These are phyloP conservation scores for Kernera saxatilis DNA, from an alignment of 345 rosid genomes.

Conservation along the genomic window DNA sequence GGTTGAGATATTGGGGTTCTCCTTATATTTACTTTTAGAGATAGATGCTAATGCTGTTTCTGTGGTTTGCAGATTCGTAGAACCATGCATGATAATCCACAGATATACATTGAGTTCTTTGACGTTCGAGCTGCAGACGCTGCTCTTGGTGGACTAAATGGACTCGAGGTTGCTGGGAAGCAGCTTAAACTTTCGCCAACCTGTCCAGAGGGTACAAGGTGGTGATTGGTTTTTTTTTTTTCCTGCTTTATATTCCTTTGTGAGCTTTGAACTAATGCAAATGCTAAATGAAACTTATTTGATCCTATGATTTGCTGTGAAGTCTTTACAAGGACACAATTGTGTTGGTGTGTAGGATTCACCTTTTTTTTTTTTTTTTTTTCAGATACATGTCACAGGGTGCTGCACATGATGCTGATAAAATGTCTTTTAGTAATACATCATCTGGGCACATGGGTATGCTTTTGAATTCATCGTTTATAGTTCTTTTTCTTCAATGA, in stretches of 20 bases:
- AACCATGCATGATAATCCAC: slow-evolving; percentile 45
- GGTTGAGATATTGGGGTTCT: slow-evolving; percentile 30
- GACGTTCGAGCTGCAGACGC: slow-evolving; percentile 82
- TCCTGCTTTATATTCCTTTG: slow-evolving; percentile 9
- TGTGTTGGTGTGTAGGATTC: background rate
- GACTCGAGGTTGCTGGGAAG: slow-evolving; percentile 69
- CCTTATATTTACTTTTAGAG: background rate
- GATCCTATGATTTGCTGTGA: slow-evolving; percentile 10
- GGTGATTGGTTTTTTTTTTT: slow-evolving; percentile 21
- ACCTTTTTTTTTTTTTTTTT: slow-evolving; percentile 8
- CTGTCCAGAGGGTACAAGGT: slow-evolving; percentile 45
- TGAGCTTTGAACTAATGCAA: slow-evolving; percentile 4
- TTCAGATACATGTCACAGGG: slow-evolving; percentile 45
- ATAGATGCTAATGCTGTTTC: slow-evolving; percentile 13
- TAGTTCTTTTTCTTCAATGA: background rate
- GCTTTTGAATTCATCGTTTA: slow-evolving; percentile 6
- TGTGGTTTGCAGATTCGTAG: slow-evolving; percentile 56
- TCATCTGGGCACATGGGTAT: slow-evolving; percentile 49
- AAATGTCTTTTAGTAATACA: slow-evolving; percentile 39
- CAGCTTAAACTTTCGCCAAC: slow-evolving; percentile 62
- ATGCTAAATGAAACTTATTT: background rate
- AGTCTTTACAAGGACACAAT: background rate
- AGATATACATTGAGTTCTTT: slow-evolving; percentile 68
- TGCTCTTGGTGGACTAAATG: slow-evolving; percentile 60
- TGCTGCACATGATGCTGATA: slow-evolving; percentile 51